A percentile compares a stretch with the other conserved stretches of the same genome.
Evolutionary conservation across 148 eudicot genomes (phyloP).

Genomic region (Fagopyrum esculentum): DNA sequence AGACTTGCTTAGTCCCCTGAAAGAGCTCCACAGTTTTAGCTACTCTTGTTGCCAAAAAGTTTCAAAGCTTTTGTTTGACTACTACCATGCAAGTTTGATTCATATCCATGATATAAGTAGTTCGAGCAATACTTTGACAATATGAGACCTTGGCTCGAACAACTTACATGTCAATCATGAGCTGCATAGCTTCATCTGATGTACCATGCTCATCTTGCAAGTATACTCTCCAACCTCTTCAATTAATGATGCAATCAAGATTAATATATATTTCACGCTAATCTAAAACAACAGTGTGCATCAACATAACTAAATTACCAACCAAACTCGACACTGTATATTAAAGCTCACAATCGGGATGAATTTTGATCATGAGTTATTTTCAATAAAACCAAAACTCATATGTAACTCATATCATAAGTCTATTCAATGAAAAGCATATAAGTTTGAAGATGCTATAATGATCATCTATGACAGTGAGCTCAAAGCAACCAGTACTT

Average conservation of each 20-base stretch:
- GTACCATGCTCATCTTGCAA: conserved; percentile 45
- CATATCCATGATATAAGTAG: not conserved
- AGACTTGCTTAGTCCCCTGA: conserved; percentile 44
- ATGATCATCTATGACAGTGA: not conserved
- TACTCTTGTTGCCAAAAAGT: not conserved
- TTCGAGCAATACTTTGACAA: not conserved
- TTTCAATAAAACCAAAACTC: not conserved
- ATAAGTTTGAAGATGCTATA: not conserved
- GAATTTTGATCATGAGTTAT: not conserved
- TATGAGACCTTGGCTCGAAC: conserved; percentile 3
- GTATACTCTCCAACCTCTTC: conserved; percentile 44
- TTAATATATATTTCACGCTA: not conserved
- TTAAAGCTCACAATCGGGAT: not conserved
- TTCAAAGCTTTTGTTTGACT: not conserved
- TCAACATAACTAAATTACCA: not conserved
- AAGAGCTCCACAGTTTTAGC: conserved; percentile 11
- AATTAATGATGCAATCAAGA: not conserved
- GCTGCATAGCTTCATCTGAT: conserved; percentile 33
- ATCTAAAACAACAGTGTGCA: not conserved
- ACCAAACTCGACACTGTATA: not conserved
- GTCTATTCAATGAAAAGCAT: not conserved
- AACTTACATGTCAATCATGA: conserved; percentile 36
- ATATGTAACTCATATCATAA: not conserved
- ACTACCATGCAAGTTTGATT: not conserved
- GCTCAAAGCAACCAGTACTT: not conserved